Evolutionary conservation across 306 rosid genomes (phyloP).

Genomic region (Trichosanthes truncata): DNA sequence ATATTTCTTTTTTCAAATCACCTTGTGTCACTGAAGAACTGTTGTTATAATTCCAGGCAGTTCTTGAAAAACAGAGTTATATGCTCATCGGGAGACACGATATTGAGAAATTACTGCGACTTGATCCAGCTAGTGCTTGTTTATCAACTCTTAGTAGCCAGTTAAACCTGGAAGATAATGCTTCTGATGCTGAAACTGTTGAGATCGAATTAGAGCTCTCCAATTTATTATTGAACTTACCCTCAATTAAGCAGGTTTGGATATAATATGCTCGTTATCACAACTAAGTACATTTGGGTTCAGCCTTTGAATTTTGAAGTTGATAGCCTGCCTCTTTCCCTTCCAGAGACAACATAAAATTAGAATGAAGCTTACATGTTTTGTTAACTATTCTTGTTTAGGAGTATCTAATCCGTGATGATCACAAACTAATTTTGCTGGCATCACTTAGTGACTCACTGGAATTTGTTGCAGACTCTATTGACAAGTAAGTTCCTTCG

Average conservation of each 20-base stretch:
- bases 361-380: not conserved
- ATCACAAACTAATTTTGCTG: constrained; percentile 86
- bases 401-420: constrained; percentile 97
- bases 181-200: constrained; percentile 59
- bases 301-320: not conserved
- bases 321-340: not conserved
- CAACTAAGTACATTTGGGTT: not conserved
- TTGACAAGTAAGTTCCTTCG: constrained; percentile 68
- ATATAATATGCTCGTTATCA: constrained; percentile 6
- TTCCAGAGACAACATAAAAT: not conserved
- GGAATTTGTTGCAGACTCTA: constrained; percentile 93
- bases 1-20: not conserved
- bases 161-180: constrained; percentile 32
- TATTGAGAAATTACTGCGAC: constrained; percentile 84
- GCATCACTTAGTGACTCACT: constrained; percentile 97
- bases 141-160: constrained; percentile 54
- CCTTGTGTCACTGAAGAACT: not conserved
- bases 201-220: constrained; percentile 76
- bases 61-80: constrained; percentile 98
- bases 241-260: constrained; percentile 88
- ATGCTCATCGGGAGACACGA: constrained; percentile 99
- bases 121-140: constrained; percentile 68
- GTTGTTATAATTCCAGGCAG: constrained; percentile 54
- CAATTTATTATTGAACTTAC: constrained; percentile 58
- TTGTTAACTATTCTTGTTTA: constrained; percentile 22